Conservation (phyloP, 129 eudicot genomes). For the Chrysanthemum lavandulifolium region DNA sequence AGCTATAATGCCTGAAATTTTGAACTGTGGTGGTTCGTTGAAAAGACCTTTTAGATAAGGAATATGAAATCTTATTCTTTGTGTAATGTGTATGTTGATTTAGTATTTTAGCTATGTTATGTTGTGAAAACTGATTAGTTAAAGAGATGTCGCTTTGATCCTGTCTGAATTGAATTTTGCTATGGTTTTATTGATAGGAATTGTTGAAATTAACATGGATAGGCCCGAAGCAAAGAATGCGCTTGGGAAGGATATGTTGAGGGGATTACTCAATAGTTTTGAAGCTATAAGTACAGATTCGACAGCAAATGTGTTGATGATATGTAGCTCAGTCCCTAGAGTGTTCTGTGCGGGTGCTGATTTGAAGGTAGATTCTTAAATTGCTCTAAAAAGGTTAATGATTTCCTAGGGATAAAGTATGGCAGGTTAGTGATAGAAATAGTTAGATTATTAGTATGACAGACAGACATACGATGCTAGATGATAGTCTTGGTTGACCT, state of each 20-base stretch:
- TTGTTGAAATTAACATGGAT: constrained; percentile 74
- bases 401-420: no score
- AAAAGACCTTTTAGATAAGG: background rate
- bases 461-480: no score
- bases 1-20: no score
- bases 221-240: constrained; percentile 91
- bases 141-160: no score
- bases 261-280: constrained; percentile 58
- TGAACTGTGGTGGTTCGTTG: no score
- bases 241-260: constrained; percentile 83
- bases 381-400: background rate
- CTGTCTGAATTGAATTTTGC: no score
- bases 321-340: constrained; percentile 78
- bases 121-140: no score
- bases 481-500: constrained; percentile 2
- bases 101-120: no score
- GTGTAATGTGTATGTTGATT: background rate
- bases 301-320: constrained; percentile 77
- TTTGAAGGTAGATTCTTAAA: constrained; percentile 64
- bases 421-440: no score
- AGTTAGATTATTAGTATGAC: no score
- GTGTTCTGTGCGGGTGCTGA: constrained; percentile 99
- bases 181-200: constrained; percentile 39
- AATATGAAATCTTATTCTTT: background rate
- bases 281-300: constrained; percentile 62